Evolutionary conservation across 2,329 filamentous ascomycete genomes (phyloP), one percentile per base, ranked within the genome.

Genomic region (Ophiognomonia clavigignenti-juglandacearum): DNA sequence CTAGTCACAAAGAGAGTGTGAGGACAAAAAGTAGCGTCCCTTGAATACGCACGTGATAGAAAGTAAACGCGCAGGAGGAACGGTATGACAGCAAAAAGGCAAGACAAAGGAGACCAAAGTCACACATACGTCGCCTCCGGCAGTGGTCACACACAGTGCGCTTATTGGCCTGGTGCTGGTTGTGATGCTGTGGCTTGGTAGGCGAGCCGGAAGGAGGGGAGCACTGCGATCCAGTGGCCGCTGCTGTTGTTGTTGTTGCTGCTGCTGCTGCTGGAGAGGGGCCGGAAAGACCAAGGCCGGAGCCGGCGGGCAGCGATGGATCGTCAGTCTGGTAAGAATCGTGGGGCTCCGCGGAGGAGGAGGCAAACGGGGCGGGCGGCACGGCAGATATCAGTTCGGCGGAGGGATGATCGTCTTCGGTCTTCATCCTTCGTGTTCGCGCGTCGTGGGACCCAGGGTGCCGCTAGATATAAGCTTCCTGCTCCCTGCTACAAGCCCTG

Each of bases 101-200:
- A 26, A 13, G 16, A 40, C 42, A n/a, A 32, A 55, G 19, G 42
- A 46, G 19, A 45, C 45, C 35, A n/a, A 14, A 35, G 61, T 43
- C 26, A 49, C 31, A 48, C 68, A 52, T 63, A 70, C 70, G 60
- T 53, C 69, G 61, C 54, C 66, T 58, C 44, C 70, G 64, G 56
- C 70, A 73, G 52, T 72, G 67, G 50, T 73, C 70, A 55, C 70
- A 73, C 27, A 72, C 69, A 24, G 63, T 71, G 31, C 68, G 63
- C 50, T 63, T 65, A 22, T 55, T 35, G 26, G 9, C 8, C 34
- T 37, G 39, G 11, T 39, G 34, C 20, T 35, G 29, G 11, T 35
- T 14, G 32, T 18, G 16, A 10, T 35, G 34, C 24, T 41, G 47
- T 41, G 41, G 23, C 42, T 29, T 51, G 32, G 45, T 43, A 8